These are phyloP conservation scores for Cyberlindnera petersonii DNA, from an alignment of 805 yeast species.

Conservation along the genomic window DNA sequence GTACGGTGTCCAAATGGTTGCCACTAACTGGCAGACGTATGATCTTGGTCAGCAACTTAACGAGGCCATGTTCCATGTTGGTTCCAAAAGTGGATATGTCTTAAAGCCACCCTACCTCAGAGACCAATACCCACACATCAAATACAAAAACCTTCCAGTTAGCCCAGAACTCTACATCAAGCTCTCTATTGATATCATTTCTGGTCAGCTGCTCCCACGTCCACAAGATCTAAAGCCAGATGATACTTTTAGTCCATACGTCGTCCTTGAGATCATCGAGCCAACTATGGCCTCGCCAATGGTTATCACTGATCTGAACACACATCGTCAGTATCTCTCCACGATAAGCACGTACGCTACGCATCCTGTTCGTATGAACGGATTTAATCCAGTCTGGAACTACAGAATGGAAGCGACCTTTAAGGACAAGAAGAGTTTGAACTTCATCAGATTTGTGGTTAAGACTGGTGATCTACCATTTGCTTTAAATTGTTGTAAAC, in stretches of 20 bases:
- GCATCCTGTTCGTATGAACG: constrained; percentile 52
- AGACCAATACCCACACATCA: constrained; percentile 23
- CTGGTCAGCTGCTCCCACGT: constrained; percentile 84
- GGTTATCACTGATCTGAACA: constrained; percentile 10
- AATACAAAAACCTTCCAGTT: constrained; percentile 17
- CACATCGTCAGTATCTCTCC: constrained; percentile 3
- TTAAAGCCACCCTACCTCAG: constrained; percentile 59
- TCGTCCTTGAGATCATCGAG: constrained; percentile 59
- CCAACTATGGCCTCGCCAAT: constrained; percentile 25
- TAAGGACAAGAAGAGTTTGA: constrained; percentile 40
- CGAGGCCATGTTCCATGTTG: constrained; percentile 70
- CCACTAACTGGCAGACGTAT: constrained; percentile 93
- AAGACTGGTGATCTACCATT: constrained; percentile 40
- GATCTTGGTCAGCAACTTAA: constrained; percentile 88
- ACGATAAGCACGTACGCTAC: constrained; percentile 20
- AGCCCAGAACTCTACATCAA: constrained; percentile 12
- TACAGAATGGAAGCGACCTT: constrained; percentile 41
- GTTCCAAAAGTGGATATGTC: constrained; percentile 66
- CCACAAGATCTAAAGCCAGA: constrained; percentile 48
- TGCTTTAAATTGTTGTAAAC: constrained; percentile 60
- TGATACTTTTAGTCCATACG: constrained; percentile 54
- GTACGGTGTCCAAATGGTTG: constrained; percentile 89
- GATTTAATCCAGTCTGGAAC: constrained; percentile 87
- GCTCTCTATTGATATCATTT: constrained; percentile 48
- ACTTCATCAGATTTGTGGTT: constrained; percentile 53